These are phyloP conservation scores for Tetracladium marchalianum DNA, from an alignment of 495 filamentous ascomycete species.

Conservation along the genomic window DNA sequence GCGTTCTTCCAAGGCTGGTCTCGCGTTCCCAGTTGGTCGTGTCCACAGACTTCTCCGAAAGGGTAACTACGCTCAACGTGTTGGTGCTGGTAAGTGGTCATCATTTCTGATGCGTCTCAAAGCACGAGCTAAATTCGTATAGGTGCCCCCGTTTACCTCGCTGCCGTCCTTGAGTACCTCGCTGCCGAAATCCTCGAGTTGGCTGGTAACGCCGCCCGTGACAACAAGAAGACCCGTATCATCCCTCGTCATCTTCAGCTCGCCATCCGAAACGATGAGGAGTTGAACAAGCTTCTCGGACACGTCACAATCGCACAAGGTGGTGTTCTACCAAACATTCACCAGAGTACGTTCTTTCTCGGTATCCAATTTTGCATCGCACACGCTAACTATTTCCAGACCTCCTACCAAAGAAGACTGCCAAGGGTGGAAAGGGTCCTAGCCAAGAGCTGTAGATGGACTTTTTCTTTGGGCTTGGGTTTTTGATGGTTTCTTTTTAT, in stretches of 20 bases:
- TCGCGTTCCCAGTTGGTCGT: slow-evolving; percentile 99
- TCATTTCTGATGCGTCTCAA: slow-evolving; percentile 1
- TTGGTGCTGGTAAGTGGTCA: slow-evolving; percentile 69
- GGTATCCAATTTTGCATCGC: slow-evolving; percentile 3
- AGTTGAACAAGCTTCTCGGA: slow-evolving; percentile 98
- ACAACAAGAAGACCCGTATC: slow-evolving; percentile 99
- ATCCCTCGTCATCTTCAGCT: slow-evolving; percentile 98
- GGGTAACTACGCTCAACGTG: slow-evolving; percentile 99
- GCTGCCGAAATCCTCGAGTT: slow-evolving; percentile 98
- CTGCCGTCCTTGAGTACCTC: slow-evolving; percentile 96
- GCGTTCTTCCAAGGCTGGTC: slow-evolving; percentile 97
- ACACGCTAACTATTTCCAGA: slow-evolving; percentile 45
- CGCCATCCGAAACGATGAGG: slow-evolving; percentile 98
- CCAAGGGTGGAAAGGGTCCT: slow-evolving; percentile 79
- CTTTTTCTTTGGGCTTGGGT: slow-evolving; percentile 31
- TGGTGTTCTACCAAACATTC: slow-evolving; percentile 98
- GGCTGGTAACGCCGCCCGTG: slow-evolving; percentile 95
- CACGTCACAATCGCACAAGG: slow-evolving; percentile 99
- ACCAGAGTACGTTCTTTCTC: slow-evolving; percentile 70
- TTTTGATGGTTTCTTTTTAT: slow-evolving; percentile 50
- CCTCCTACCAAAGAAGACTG: slow-evolving; percentile 95
- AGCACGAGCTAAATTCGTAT: slow-evolving; percentile 1
- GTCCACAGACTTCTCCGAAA: slow-evolving; percentile 99
- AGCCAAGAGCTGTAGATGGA: slow-evolving; percentile 80
- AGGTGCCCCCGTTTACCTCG: slow-evolving; percentile 95